phyloP scores from a whole-genome alignment of 306 rosid species.

The Sicyos edulis region DNA sequence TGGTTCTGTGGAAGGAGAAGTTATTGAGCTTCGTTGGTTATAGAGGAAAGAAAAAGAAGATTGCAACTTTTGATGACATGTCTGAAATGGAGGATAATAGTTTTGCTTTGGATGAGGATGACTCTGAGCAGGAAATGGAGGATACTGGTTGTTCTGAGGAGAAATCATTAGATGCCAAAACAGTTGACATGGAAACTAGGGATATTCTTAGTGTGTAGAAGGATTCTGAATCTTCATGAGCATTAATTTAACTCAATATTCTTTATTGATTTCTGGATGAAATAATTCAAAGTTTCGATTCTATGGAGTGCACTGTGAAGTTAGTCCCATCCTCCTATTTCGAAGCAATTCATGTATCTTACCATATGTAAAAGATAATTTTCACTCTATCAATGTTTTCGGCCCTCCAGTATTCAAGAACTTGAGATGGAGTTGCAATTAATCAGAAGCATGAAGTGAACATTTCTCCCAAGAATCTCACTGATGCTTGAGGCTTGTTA shows the following conservation, averaged over 20 bases:
- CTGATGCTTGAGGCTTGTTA: constrained; percentile 13
- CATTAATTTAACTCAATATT: not conserved
- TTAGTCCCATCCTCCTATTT: not conserved
- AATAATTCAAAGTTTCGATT: not conserved
- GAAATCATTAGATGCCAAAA: constrained; percentile 9
- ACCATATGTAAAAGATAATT: not conserved
- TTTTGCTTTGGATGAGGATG: constrained; percentile 26
- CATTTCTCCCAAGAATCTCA: not conserved
- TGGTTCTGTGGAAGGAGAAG: constrained; percentile 71
- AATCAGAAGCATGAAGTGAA: not conserved
- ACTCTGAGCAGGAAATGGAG: constrained; percentile 40
- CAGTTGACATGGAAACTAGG: constrained; percentile 20
- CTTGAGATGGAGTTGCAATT: not conserved
- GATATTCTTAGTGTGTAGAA: constrained; percentile 37
- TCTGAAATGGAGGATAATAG: constrained; percentile 49
- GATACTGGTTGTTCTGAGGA: constrained; percentile 36
- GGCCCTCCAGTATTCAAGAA: not conserved
- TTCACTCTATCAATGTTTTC: not conserved
- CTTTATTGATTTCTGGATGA: constrained; percentile 6
- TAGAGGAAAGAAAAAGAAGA: constrained; percentile 63
- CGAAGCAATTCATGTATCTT: not conserved
- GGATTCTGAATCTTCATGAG: constrained; percentile 38
- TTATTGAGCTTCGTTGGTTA: constrained; percentile 43
- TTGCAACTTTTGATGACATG: constrained; percentile 42
- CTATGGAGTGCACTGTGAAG: not conserved